Percentiles rank a stretch among this genome's conserved stretches.
Evolutionary conservation across 441 rosid species (phyloP).

Genomic region (Adansonia madagascariensis): DNA sequence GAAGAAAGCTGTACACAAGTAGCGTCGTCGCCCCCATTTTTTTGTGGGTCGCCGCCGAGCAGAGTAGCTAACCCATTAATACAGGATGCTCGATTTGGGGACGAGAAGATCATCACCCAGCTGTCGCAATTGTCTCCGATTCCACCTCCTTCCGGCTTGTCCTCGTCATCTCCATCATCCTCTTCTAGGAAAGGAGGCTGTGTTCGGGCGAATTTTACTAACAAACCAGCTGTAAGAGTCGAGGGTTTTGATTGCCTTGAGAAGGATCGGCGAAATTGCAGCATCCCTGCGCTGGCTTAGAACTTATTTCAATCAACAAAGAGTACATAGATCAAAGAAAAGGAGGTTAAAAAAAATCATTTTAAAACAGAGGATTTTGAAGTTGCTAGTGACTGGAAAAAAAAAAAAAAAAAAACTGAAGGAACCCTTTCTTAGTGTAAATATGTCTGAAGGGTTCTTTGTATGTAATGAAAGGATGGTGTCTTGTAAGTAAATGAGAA

Average conservation of each 20-base stretch:
- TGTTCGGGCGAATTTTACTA: slow-evolving; percentile 65
- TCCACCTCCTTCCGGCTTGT: slow-evolving; percentile 33
- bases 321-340: slow-evolving; percentile 36
- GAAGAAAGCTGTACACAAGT: slow-evolving; percentile 52
- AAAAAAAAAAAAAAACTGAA: background rate
- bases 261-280: slow-evolving; percentile 70
- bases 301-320: slow-evolving; percentile 32
- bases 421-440: slow-evolving; percentile 38
- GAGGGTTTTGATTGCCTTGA: slow-evolving; percentile 93
- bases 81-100: slow-evolving; percentile 36
- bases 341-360: background rate
- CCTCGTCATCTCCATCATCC: slow-evolving; percentile 44
- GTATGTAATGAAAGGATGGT: background rate
- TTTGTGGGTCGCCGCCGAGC: slow-evolving; percentile 95
- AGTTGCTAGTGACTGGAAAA: slow-evolving; percentile 24
- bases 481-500: background rate
- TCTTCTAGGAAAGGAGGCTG: slow-evolving; percentile 64
- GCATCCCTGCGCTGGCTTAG: slow-evolving; percentile 80
- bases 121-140: slow-evolving; percentile 29
- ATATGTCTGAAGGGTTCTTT: background rate
- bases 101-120: slow-evolving; percentile 50
- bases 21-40: slow-evolving; percentile 72
- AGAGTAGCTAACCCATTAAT: slow-evolving; percentile 92
- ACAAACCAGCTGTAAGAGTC: slow-evolving; percentile 30
- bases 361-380: slow-evolving; percentile 38